Evolutionary conservation across 1,284 basidiomycete species (phyloP), one percentile per base, ranked within the genome.

Genomic region (Trametes polyzona): DNA sequence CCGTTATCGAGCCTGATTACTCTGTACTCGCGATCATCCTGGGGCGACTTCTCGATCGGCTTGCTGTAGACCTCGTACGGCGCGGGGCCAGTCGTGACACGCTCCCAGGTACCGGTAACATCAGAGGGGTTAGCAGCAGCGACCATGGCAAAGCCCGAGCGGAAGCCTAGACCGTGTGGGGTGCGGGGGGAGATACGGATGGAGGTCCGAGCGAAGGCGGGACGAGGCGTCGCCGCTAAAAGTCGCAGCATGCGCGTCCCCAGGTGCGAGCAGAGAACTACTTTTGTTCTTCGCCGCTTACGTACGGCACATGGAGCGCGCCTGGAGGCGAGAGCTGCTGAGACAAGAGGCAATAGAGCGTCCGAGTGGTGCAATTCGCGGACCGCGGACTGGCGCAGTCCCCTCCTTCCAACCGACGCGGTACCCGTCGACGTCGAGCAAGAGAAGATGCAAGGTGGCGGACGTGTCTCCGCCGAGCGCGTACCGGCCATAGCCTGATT

Each of bases 1-100:
- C 92, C 94, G 70, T 99, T 99, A 9, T 88, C 81, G 3, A 99
- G 83, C 46, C 81, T 83, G 56, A 99, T 91, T 52, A 96, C 76
- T 55, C 91, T 81, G 70, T 97, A 94, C 8, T 86, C 81, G 56
- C 92, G 78, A 64, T 90, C 85, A 69, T 95, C 93, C 65, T 88
- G 86, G 40, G 80, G 80, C 1, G 93, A 88, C 72, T 90, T 89
- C 65, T 89, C 82, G 47, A 96, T 84, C 3, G 85, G 78, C 58
- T 83, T 84, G 26, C 79, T 80, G 75, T 86, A 91, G 52, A 90
- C 62, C 24, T 61, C 51, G 61, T 68, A 71, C 2, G 67, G 58
- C 9, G 62, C 60, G 10, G 61, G 56, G 11, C 57, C 60, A 14
- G 59, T 55, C 5, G 59, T 39, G 52, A 67, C 63, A 32, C 56